Conservation (phyloP, 805 yeast species). For the Starmera dryadoides region DNA sequence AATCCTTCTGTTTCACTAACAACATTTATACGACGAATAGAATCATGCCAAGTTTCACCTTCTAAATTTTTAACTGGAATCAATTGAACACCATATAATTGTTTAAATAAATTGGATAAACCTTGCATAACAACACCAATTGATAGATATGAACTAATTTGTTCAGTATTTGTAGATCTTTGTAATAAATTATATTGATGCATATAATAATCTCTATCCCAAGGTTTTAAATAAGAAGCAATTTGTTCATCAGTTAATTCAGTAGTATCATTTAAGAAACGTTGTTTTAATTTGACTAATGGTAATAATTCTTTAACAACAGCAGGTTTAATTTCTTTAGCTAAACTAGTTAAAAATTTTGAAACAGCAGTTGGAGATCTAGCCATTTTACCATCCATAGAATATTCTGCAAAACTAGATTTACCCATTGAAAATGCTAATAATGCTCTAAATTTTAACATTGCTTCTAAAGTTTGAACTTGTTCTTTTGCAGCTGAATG, state of each 20-base stretch:
- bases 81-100: conserved; percentile 70
- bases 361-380: conserved; percentile 68
- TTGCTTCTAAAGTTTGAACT: conserved; percentile 45
- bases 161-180: conserved; percentile 31
- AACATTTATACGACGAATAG: conserved; percentile 77
- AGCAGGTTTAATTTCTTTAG: conserved; percentile 40
- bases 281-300: conserved; percentile 34
- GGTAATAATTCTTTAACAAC: conserved; percentile 52
- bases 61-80: conserved; percentile 52
- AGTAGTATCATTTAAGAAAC: conserved; percentile 18
- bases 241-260: conserved; percentile 30
- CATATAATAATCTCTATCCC: conserved; percentile 80
- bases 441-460: conserved; percentile 59
- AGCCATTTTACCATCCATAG: conserved; percentile 87
- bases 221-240: conserved; percentile 55
- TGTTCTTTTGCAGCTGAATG: conserved; percentile 63
- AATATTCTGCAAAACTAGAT: conserved; percentile 67
- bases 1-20: conserved; percentile 54
- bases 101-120: conserved; percentile 58
- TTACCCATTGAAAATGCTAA: conserved; percentile 71
- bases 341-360: conserved; percentile 57
- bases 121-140: conserved; percentile 85
- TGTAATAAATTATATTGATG: conserved; percentile 24
- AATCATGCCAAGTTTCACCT: conserved; percentile 87
- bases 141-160: conserved; percentile 68